A percentile compares a stretch with the other conserved stretches of the same genome.
These are phyloP conservation scores for Trichosanthes truncata DNA, from an alignment of 306 rosid genomes.

Conservation along the genomic window DNA sequence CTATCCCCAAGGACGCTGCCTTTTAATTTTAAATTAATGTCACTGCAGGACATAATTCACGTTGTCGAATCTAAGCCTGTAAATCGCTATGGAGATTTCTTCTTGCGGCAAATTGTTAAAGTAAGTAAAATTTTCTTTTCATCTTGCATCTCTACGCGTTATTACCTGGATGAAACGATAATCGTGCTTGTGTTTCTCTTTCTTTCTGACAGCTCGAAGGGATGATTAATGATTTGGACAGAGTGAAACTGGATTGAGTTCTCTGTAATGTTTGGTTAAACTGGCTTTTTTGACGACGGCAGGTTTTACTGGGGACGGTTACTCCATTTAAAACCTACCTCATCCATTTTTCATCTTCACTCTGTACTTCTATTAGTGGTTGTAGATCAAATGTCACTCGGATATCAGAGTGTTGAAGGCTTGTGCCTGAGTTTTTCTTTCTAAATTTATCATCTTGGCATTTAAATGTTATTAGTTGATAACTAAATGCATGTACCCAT, in stretches of 20 bases:
- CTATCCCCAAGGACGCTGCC: not conserved
- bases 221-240: constrained; percentile 67
- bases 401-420: constrained; percentile 1
- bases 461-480: not conserved
- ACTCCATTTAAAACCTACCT: not conserved
- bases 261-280: not conserved
- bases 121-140: constrained; percentile 25
- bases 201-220: constrained; percentile 58
- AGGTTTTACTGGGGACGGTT: not conserved
- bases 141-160: not conserved
- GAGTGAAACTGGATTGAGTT: constrained; percentile 67
- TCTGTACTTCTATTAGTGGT: not conserved
- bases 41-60: constrained; percentile 57
- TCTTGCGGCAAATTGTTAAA: constrained; percentile 84
- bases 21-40: not conserved
- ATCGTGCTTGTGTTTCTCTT: not conserved
- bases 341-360: constrained; percentile 6
- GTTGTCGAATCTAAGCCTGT: constrained; percentile 65
- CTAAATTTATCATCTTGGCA: not conserved
- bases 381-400: not conserved
- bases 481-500: not conserved
- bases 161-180: not conserved
- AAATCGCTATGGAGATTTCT: constrained; percentile 77
- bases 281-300: constrained; percentile 3
- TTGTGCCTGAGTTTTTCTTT: not conserved